Conservation (phyloP, 148 eudicot species). For the Heliosperma pusillum region DNA sequence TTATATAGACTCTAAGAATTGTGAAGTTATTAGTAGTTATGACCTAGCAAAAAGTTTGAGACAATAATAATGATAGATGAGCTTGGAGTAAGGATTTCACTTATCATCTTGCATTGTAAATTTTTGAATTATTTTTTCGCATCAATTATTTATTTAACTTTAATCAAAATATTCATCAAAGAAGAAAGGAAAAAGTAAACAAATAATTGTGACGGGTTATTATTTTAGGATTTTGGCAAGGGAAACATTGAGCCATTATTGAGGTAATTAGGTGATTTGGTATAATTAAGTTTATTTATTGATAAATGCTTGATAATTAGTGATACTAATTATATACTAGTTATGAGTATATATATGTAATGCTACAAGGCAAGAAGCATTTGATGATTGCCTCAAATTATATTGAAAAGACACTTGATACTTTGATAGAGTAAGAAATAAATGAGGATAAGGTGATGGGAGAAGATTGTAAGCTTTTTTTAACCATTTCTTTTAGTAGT, state of each 20-base stretch:
- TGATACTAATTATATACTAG: no score
- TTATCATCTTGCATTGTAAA: neutral
- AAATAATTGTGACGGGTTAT: neutral
- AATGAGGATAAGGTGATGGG: constrained; percentile 11
- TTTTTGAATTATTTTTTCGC: no score
- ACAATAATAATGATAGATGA: neutral
- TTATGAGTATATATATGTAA: no score
- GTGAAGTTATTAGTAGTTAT: no score
- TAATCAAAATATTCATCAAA: neutral
- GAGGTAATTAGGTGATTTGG: neutral
- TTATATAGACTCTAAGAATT: no score
- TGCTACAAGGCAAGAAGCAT: neutral
- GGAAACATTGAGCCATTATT: neutral
- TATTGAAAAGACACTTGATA: constrained; percentile 11
- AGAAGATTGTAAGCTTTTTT: neutral
- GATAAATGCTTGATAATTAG: neutral
- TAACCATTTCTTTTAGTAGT: constrained; percentile 6
- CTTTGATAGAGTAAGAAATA: neutral
- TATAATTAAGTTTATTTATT: neutral
- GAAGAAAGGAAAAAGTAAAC: no score
- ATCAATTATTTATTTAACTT: no score
- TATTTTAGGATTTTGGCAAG: neutral
- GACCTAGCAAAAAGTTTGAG: neutral
- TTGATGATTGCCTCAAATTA: neutral
- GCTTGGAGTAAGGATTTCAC: constrained; percentile 3